Base-by-base conservation (phyloP, 106 monocot species). In the Iris macrosiphon region DNA sequence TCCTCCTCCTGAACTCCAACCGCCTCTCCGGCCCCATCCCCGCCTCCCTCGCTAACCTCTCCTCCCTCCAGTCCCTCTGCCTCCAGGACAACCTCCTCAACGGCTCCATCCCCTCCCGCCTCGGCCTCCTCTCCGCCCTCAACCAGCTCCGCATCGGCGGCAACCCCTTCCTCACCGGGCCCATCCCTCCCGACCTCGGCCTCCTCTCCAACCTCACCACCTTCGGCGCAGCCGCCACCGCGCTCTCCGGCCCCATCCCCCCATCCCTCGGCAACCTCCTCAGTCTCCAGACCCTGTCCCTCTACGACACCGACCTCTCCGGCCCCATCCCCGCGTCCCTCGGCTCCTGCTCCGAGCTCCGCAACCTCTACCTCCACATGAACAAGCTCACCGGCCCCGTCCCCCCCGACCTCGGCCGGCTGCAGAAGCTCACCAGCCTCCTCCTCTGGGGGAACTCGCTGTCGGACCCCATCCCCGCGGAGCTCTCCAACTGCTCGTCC, bases 111-210 rank as follows among this genome's bases (percentile, higher is more conserved):
- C 86, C 86, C 7, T 55, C 61, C 28, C 77, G 71, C 25, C 52
- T 78, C 5, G 85, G 95, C 35, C 62, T 79, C 0, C 57, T 96
- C 11, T 20, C 39, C 22, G 67, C 82, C 0, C 88, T 96, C 18
- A 81, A 82, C 52, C 89, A 96, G 72, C 56, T 96, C 30, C 72
- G 89, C n/a, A 53, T 96, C 15, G 95, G 95, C 3, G 95, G 95
- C 21, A 96, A 96, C 65, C 82, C 82, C 1, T 58, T 54, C 34
- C 52, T 96, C 28, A 30, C 72, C 20, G 95, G 95, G 8, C 32
- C 30, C 0, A 79, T 96, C 27, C 89, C 95, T 0, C 61, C 79
- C 0, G 73, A 89, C 26, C 79, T 96, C 13, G 89, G 95, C 22
- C 38, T 72, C 6, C 77, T 96, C 12, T 18, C 54, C 32, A 96